Conservation (phyloP, 805 yeast genomes). For the Wickerhamomyces chaumierensis region DNA sequence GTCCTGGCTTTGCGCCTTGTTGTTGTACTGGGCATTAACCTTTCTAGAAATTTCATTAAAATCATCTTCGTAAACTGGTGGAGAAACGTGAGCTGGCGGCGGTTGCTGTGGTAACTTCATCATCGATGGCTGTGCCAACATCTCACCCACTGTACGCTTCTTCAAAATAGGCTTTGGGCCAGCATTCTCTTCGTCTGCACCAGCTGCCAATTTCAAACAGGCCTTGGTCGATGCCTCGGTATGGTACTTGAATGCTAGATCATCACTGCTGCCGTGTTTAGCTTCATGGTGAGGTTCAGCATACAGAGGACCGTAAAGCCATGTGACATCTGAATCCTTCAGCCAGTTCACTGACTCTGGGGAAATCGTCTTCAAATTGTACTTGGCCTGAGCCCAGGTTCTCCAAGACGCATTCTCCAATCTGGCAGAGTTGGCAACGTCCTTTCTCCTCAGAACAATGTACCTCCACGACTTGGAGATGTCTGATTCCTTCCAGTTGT, state of each 20-base stretch:
- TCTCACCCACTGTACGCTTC: conserved; percentile 75
- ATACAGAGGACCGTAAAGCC: conserved; percentile 85
- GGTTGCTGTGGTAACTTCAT: conserved; percentile 14
- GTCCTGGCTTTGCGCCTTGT: too few species aligned
- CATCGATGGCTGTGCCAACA: conserved; percentile 47
- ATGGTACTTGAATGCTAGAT: background rate
- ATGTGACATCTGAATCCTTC: conserved; percentile 92
- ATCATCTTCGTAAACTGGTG: conserved; percentile 18
- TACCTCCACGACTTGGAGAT: conserved; percentile 94
- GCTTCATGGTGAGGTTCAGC: conserved; percentile 10
- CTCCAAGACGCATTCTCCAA: conserved; percentile 93
- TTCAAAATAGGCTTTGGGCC: conserved; percentile 75
- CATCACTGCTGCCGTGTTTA: background rate
- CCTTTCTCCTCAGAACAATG: conserved; percentile 70
- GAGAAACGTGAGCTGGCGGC: conserved; percentile 12
- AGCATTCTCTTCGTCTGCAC: conserved; percentile 3
- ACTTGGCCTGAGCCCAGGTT: conserved; percentile 92
- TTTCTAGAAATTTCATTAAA: conserved; percentile 15
- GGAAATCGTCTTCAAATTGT: conserved; percentile 65
- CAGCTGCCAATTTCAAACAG: background rate
- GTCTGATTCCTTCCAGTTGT: conserved; percentile 91
- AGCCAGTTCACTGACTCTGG: conserved; percentile 95
- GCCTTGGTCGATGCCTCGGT: background rate
- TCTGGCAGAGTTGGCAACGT: conserved; percentile 73
- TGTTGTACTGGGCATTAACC: conserved; percentile 18